Evolutionary conservation across 495 filamentous ascomycete genomes (phyloP), one percentile per base, ranked within the genome.

Genomic region (Aspergillus hancockii): DNA sequence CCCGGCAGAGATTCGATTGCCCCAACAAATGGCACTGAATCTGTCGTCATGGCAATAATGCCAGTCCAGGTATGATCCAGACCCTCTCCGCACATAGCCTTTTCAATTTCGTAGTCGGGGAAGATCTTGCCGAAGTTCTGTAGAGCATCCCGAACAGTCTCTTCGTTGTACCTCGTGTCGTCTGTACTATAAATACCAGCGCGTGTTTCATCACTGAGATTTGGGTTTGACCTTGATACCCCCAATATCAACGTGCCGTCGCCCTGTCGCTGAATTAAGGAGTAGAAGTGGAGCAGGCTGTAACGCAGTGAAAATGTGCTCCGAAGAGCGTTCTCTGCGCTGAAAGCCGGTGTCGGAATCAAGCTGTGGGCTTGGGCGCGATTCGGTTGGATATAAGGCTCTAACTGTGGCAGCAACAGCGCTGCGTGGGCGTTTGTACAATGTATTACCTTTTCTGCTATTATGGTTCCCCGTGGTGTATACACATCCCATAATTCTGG

Each of bases 381-480:
- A 40, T 71, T 71, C 4, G 70, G 70, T 12, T 50, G 52, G 31
- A 69, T 54, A 25, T 60, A 69, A 4, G 60, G 23, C 13, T 69
- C 61, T 7, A 73, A 28, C 7, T 63, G 55, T 5, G 71, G 71
- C 1, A 73, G 52, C 13, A 73, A 41, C 1, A 65, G 55, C 1
- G 68, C 71, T 2, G 67, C 68, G 54, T 73, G 67, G 0, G 71
- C 71, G 51, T 73, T 73, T 7, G 68, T 71, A 49, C 71, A 73
- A 36, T 73, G 71, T 3, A 73, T 57, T 2, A 73, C 34, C 18
- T 63, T 68, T 21, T 71, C 63, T 7, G 65, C 54, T 1, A 52
- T 58, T 0, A 73, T 30, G 0, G 55, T 45, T 14, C 69, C 71
- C 0, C 65, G 63, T 8, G 62, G 46, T 1, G 67, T 71, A 43